Percentiles rank a stretch among this genome's conserved stretches.
Conservation (phyloP, 2,329 filamentous ascomycete genomes). For the Colletotrichum simmondsii region DNA sequence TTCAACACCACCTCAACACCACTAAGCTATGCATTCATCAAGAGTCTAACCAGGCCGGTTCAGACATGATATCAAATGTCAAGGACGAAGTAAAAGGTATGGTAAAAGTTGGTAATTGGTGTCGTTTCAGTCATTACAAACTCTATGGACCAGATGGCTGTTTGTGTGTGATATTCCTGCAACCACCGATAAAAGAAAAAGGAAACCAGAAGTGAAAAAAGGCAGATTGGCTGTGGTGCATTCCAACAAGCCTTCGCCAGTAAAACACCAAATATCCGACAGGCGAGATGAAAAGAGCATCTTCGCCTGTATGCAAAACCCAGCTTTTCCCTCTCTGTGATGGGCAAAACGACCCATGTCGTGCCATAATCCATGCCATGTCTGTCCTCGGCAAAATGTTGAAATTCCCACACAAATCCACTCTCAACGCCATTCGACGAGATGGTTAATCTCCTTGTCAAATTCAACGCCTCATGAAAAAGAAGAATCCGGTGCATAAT, state of each 20-base stretch:
- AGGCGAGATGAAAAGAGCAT: conserved; percentile 6
- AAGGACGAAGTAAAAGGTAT: too few species aligned
- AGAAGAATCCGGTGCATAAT: background rate
- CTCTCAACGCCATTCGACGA: conserved; percentile 22
- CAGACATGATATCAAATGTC: background rate
- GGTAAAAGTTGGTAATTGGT: conserved; percentile 3
- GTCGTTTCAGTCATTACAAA: conserved; percentile 28
- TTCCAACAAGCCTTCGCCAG: background rate
- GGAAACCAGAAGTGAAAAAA: background rate
- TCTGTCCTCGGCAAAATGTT: conserved; percentile 3
- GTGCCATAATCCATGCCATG: background rate
- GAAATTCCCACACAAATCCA: background rate
- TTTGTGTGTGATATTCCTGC: conserved; percentile 29
- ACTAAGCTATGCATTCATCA: background rate
- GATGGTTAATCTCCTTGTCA: background rate
- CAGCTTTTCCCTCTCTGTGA: conserved; percentile 5
- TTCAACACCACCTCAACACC: background rate
- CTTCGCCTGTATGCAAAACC: conserved; percentile 16
- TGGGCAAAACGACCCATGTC: background rate
- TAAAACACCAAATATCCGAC: conserved; percentile 15
- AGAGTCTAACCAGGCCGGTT: background rate
- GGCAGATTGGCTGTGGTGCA: background rate
- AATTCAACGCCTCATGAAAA: background rate
- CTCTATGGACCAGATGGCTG: background rate
- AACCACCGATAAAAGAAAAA: background rate